These are phyloP conservation scores for Anthostomella pinea DNA, from an alignment of 2,329 filamentous ascomycete species.

Conservation along the genomic window DNA sequence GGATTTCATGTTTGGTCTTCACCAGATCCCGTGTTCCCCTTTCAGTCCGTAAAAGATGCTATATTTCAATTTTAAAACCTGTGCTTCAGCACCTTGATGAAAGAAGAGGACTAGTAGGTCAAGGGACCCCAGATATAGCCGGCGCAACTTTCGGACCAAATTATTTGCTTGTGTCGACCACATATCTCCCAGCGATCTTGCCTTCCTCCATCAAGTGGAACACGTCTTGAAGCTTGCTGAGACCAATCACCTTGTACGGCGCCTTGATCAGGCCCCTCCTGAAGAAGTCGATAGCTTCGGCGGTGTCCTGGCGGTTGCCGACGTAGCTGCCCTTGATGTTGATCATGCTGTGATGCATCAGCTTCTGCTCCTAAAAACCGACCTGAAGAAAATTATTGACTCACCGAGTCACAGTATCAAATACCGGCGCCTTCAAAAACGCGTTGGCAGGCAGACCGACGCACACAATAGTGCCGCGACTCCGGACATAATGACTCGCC, in stretches of 20 bases:
- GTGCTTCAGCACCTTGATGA: too few relatives aligned
- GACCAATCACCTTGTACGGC: constrained; percentile 80
- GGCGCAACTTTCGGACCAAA: too few relatives aligned
- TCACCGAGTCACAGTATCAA: constrained; percentile 71
- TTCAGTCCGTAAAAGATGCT: too few relatives aligned
- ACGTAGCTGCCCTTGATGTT: constrained; percentile 91
- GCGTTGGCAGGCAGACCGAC: constrained; percentile 85
- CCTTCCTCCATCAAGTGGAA: constrained; percentile 71
- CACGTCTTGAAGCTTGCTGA: constrained; percentile 77
- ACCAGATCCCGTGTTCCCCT: too few relatives aligned
- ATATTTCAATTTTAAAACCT: too few relatives aligned
- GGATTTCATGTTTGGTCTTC: too few relatives aligned
- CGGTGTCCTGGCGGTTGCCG: constrained; percentile 83
- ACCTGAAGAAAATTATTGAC: constrained; percentile 2
- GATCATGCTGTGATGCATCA: constrained; percentile 63
- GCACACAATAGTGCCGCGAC: constrained; percentile 78
- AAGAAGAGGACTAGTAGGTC: too few relatives aligned
- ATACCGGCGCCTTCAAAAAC: constrained; percentile 78
- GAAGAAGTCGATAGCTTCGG: constrained; percentile 91
- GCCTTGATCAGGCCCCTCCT: constrained; percentile 77
- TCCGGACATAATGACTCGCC: constrained; percentile 82
- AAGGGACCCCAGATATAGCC: too few relatives aligned
- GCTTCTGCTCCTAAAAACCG: too few relatives aligned
- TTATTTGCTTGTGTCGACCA: constrained; percentile 70
- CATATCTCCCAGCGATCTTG: constrained; percentile 74